phyloP scores from a whole-genome alignment of 306 rosid genomes.

The Trichosanthes truncata region DNA sequence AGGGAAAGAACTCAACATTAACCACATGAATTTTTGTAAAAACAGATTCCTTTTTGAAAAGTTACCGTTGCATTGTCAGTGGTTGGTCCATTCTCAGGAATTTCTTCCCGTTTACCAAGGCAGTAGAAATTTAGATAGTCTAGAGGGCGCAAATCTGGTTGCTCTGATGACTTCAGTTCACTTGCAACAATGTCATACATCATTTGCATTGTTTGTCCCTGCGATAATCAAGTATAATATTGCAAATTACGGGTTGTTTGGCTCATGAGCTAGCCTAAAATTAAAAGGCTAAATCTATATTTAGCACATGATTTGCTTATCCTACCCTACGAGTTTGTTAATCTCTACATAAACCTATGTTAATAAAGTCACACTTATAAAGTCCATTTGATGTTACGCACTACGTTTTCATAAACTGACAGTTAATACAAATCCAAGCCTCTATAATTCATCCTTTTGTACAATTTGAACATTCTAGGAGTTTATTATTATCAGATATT shows the following conservation, averaged over 20 bases:
- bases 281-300: not conserved
- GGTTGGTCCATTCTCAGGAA: conserved; percentile 21
- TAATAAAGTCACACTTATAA: not conserved
- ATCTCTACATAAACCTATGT: not conserved
- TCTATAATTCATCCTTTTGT: not conserved
- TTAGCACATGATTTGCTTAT: not conserved
- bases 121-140: conserved; percentile 90
- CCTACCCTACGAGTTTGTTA: not conserved
- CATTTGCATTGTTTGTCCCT: conserved; percentile 79
- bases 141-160: conserved; percentile 34
- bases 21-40: not conserved
- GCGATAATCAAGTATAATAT: conserved; percentile 19
- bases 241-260: not conserved
- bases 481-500: not conserved
- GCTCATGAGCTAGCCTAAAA: not conserved
- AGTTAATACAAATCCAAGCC: not conserved
- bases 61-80: conserved; percentile 47
- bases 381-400: not conserved
- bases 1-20: not conserved
- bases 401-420: not conserved
- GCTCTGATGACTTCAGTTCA: conserved; percentile 45
- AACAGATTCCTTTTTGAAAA: not conserved
- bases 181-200: conserved; percentile 63
- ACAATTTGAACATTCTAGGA: too few relatives aligned
- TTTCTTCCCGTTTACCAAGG: conserved; percentile 83